These are phyloP conservation scores for Neurospora sp. DNA, from an alignment of 2,329 filamentous ascomycete genomes.

Conservation along the genomic window DNA sequence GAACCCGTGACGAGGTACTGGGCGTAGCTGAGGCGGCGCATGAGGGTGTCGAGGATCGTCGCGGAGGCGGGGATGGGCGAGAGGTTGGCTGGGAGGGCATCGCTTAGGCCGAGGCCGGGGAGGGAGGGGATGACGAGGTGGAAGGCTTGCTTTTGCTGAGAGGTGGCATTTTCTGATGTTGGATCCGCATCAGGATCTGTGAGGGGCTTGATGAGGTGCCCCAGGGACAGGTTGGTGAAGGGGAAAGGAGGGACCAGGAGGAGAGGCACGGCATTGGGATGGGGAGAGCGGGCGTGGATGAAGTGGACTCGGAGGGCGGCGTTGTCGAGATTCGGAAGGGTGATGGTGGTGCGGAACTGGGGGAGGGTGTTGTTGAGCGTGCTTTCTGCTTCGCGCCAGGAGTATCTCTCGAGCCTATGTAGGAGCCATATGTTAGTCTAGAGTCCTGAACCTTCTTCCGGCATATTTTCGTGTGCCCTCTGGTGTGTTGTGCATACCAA, in stretches of 20 bases:
- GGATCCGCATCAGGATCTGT: constrained; percentile 38
- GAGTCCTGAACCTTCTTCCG: background rate
- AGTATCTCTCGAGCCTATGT: constrained; percentile 54
- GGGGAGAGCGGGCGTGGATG: constrained; percentile 47
- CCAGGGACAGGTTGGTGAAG: constrained; percentile 51
- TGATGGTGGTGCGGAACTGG: constrained; percentile 52
- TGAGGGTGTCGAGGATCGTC: constrained; percentile 46
- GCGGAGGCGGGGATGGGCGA: constrained; percentile 44
- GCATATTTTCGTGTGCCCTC: background rate
- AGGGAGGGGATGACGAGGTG: constrained; percentile 58
- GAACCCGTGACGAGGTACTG: constrained; percentile 49
- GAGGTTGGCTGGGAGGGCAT: constrained; percentile 42
- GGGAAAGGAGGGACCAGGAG: constrained; percentile 58
- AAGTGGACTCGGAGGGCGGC: constrained; percentile 50
- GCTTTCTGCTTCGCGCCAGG: constrained; percentile 52
- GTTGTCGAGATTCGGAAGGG: constrained; percentile 26
- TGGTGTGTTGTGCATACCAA: constrained; percentile 36
- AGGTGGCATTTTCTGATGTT: constrained; percentile 17
- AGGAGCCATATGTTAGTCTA: constrained; percentile 3
- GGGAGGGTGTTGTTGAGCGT: constrained; percentile 48
- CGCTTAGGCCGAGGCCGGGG: constrained; percentile 59
- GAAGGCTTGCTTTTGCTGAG: constrained; percentile 37
- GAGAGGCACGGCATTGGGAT: constrained; percentile 48
- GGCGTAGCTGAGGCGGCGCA: constrained; percentile 49
- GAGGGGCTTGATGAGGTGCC: constrained; percentile 44